Conservation (phyloP, 139 green algal genomes). For the Pleodorina starrii region DNA sequence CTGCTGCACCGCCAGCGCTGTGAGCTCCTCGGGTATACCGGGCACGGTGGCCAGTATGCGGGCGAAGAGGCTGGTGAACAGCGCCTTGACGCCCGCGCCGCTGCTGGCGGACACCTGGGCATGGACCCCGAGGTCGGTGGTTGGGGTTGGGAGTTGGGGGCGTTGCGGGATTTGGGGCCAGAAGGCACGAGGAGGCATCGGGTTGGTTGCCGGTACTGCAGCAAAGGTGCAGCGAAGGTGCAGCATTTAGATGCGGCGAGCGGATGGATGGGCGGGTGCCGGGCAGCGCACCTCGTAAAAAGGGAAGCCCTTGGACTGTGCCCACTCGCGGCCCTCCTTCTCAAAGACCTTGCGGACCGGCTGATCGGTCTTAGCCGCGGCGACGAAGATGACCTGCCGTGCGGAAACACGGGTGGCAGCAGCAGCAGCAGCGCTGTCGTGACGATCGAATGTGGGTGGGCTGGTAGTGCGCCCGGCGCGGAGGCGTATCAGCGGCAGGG, state of each 20-base stretch:
- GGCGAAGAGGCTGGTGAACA: constrained; percentile 72
- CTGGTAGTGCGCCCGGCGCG: too few species aligned
- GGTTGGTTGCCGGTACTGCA: too few species aligned
- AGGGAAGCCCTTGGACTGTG: constrained; percentile 59
- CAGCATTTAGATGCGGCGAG: too few species aligned
- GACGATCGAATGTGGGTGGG: too few species aligned
- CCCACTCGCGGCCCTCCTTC: constrained; percentile 74
- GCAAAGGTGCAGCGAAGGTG: too few species aligned
- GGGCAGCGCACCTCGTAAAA: constrained; percentile 74
- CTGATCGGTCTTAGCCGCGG: constrained; percentile 68
- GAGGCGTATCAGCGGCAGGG: too few species aligned
- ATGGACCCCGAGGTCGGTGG: too few species aligned
- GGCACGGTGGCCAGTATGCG: constrained; percentile 68
- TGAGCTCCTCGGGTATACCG: constrained; percentile 61
- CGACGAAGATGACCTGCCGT: constrained; percentile 66
- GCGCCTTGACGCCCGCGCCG: constrained; percentile 57
- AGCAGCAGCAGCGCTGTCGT: too few species aligned
- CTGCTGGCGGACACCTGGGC: constrained; percentile 69
- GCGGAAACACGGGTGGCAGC: neutral
- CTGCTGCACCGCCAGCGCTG: constrained; percentile 56
- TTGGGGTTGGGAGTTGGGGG: too few species aligned
- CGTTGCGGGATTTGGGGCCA: too few species aligned
- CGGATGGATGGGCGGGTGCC: too few species aligned
- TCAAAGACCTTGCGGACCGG: constrained; percentile 69
- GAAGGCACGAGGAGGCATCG: too few species aligned